Conservation (phyloP, 2,329 filamentous ascomycete genomes). For the Diaporthe vaccinii region DNA sequence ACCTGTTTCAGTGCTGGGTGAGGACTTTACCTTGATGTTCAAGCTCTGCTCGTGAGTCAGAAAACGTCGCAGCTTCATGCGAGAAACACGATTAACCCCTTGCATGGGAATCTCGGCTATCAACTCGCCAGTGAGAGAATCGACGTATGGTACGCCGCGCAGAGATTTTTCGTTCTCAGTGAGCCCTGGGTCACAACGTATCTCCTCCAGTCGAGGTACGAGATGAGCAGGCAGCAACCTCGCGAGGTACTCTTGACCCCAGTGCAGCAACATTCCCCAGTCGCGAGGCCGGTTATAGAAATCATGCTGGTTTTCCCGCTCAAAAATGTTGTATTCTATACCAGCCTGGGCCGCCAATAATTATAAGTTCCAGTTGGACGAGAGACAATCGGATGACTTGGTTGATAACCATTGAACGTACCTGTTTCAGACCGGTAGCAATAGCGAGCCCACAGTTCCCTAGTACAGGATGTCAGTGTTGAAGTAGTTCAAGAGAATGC, state of each 20-base stretch:
- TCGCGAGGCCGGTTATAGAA: neutral
- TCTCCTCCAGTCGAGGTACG: neutral
- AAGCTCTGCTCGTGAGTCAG: neutral
- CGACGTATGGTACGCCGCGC: neutral
- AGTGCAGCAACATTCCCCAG: conserved; percentile 12
- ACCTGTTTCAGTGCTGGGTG: neutral
- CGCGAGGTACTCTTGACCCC: conserved; percentile 7
- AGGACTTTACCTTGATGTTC: neutral
- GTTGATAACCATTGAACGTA: neutral
- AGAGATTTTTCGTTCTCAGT: neutral
- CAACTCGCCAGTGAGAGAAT: neutral
- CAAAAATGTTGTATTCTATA: neutral
- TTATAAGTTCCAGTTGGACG: neutral
- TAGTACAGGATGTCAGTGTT: neutral
- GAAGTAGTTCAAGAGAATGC: neutral
- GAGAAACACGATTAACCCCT: conserved; percentile 7
- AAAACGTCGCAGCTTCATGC: conserved; percentile 11
- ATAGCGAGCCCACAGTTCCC: conserved; percentile 9
- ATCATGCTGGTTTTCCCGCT: neutral
- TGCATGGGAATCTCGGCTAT: conserved; percentile 19
- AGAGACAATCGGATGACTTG: neutral
- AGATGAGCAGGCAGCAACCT: conserved; percentile 3
- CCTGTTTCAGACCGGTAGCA: neutral
- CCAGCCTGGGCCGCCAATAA: neutral
- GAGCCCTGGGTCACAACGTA: neutral